phyloP scores from a whole-genome alignment of 1,284 basidiomycete genomes.

The Sanghuangporus weigelae region DNA sequence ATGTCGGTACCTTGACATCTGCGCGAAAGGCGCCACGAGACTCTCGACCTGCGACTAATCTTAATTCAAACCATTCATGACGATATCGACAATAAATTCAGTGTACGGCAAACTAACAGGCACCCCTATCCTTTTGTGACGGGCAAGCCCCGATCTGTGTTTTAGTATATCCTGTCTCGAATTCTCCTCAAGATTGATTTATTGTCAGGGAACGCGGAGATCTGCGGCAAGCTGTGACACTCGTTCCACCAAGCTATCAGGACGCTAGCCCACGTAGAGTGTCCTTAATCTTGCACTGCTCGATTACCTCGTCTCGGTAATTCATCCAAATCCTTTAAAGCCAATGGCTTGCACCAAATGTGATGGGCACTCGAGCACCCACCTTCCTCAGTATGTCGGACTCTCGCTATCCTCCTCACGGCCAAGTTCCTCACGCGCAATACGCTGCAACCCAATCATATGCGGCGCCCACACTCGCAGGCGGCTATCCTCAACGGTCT shows the following conservation, averaged over 20 bases:
- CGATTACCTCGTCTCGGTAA: conserved; percentile 5
- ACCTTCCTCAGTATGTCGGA: conserved; percentile 14
- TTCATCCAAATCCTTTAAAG: conserved; percentile 11
- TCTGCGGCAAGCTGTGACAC: conserved; percentile 16
- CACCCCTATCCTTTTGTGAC: conserved; percentile 16
- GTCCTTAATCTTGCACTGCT: conserved; percentile 12
- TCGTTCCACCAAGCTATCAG: conserved; percentile 6
- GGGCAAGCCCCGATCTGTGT: conserved; percentile 9
- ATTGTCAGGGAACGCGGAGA: conserved; percentile 17
- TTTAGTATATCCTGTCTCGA: conserved; percentile 12
- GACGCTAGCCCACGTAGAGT: conserved; percentile 12
- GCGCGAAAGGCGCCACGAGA: conserved; percentile 17
- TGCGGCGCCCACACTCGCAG: not conserved
- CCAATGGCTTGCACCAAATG: not conserved
- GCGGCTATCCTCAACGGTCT: conserved; percentile 6
- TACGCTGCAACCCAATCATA: conserved; percentile 6
- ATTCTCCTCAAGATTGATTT: conserved; percentile 16
- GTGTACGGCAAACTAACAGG: conserved; percentile 13
- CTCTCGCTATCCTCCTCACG: conserved; percentile 16
- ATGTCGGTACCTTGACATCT: conserved; percentile 13
- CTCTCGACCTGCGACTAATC: not conserved
- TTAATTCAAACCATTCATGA: conserved; percentile 11
- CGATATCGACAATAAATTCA: conserved; percentile 5
- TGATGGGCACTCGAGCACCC: not conserved
- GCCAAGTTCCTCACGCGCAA: conserved; percentile 1